These are phyloP conservation scores for Forsythia viridissima DNA, from an alignment of 257 asterid genomes.

Conservation along the genomic window DNA sequence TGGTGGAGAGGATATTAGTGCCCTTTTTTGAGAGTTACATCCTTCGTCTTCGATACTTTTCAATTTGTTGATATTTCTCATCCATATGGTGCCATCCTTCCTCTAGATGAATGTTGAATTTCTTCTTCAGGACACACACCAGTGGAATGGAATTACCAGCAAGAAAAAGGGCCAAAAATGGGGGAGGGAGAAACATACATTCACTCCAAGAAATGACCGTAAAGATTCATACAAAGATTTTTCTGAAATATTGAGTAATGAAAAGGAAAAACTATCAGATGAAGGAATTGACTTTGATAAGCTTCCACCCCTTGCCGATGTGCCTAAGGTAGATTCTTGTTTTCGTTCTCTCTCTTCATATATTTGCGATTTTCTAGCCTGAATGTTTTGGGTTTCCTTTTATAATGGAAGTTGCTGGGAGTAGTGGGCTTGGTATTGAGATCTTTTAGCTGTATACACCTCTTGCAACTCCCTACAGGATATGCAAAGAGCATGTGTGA, in stretches of 20 bases:
- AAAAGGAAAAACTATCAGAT: conserved; percentile 36
- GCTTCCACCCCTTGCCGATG: conserved; percentile 65
- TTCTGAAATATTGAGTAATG: conserved; percentile 31
- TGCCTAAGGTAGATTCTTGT: conserved; percentile 59
- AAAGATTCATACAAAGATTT: conserved; percentile 34
- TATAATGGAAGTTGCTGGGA: not conserved
- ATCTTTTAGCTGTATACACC: not conserved
- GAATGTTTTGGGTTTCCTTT: conserved; percentile 10
- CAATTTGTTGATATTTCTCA: conserved; percentile 14
- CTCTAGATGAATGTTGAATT: conserved; percentile 14
- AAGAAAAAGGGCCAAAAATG: conserved; percentile 94
- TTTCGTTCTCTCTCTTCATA: conserved; percentile 7
- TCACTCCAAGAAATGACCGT: conserved; percentile 42
- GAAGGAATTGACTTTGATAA: conserved; percentile 58
- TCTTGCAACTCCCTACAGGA: not conserved
- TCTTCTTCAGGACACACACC: conserved; percentile 53
- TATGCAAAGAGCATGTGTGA: not conserved
- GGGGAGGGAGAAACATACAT: conserved; percentile 68
- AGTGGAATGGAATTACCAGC: conserved; percentile 94
- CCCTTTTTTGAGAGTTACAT: not conserved
- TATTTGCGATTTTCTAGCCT: not conserved
- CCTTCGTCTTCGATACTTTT: conserved; percentile 14
- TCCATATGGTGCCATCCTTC: conserved; percentile 17
- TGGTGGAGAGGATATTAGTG: not conserved
- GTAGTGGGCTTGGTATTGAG: not conserved